phyloP scores from a whole-genome alignment of 352 stramenopile genomes.

The Pythium rishiriense region DNA sequence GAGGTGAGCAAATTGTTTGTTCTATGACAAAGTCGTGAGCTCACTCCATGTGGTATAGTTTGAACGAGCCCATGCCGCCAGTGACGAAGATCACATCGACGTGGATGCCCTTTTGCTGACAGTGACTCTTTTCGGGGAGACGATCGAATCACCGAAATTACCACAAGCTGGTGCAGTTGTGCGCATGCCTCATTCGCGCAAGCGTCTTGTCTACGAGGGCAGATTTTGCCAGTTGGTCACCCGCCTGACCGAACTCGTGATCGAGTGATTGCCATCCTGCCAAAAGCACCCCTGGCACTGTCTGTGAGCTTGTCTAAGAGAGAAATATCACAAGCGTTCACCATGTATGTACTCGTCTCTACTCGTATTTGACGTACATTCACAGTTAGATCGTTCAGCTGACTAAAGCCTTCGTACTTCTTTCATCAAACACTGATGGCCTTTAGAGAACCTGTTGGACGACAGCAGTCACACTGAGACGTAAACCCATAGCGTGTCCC shows the following conservation, averaged over 20 bases:
- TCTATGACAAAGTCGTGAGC: not conserved
- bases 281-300: not conserved
- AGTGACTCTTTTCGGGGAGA: slow-evolving; percentile 6
- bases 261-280: slow-evolving; percentile 1
- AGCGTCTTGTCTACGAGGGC: slow-evolving; percentile 14
- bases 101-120: slow-evolving; percentile 7
- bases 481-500: not conserved
- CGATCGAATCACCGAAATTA: slow-evolving; percentile 2
- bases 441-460: not conserved
- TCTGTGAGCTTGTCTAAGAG: not conserved
- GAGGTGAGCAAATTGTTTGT: slow-evolving; percentile 4
- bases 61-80: slow-evolving; percentile 1
- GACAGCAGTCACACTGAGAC: not conserved
- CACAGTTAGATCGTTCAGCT: not conserved
- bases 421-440: not conserved
- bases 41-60: slow-evolving; percentile 1
- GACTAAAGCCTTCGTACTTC: not conserved
- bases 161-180: not conserved
- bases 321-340: slow-evolving; percentile 2
- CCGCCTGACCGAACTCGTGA: not conserved
- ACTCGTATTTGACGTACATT: not conserved
- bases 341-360: not conserved
- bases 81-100: slow-evolving; percentile 1
- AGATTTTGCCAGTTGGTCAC: slow-evolving; percentile 12
- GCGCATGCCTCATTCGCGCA: slow-evolving; percentile 8